Percentiles rank a stretch among this genome's conserved stretches.
phyloP scores from a whole-genome alignment of 177 flowering plant genomes.

The Vitis hybrid region DNA sequence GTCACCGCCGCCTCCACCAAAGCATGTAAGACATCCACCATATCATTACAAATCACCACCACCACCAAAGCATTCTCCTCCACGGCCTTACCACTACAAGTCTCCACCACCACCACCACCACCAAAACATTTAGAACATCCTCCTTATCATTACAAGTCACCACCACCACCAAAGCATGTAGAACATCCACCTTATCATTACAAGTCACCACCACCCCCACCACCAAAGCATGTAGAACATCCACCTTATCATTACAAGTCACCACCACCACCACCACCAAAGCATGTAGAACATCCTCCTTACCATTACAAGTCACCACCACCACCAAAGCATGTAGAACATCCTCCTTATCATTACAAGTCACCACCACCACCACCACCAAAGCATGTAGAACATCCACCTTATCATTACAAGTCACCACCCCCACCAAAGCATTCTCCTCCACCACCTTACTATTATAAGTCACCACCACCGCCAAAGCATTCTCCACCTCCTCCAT shows the following conservation, averaged over 20 bases:
- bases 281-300: not conserved
- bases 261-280: constrained; percentile 3
- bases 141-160: not conserved
- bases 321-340: not conserved
- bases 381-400: not conserved
- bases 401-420: constrained; percentile 1
- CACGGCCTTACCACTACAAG: no score
- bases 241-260: no score
- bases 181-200: not conserved
- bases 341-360: constrained; percentile 1
- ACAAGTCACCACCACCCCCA: constrained; percentile 7
- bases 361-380: constrained; percentile 2
- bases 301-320: constrained; percentile 6
- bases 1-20: no score
- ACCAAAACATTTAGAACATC: no score
- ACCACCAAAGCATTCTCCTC: no score
- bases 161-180: constrained; percentile 3
- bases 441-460: not conserved
- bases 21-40: no score
- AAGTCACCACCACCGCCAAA: constrained; percentile 4
- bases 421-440: not conserved
- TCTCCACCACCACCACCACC: no score
- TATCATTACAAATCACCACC: no score
- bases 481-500: not conserved
- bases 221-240: not conserved